A percentile compares a stretch with the other conserved stretches of the same genome.
Evolutionary conservation across 768 basidiomycete species (phyloP).

Genomic region (Nidularia pulvinata): DNA sequence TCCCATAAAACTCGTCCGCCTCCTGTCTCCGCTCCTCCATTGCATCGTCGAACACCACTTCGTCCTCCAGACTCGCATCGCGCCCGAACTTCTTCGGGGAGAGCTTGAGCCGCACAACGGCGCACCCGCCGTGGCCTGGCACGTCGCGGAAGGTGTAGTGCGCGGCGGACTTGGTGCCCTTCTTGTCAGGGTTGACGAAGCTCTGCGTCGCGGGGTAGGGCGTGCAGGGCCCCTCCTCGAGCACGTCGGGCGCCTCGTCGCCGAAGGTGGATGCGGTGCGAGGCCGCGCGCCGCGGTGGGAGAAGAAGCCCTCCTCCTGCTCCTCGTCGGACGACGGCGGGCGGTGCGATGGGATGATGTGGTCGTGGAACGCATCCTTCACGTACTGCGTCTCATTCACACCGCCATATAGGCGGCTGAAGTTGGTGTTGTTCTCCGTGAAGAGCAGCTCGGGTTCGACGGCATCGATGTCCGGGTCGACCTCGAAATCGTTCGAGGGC

Average conservation of each 20-base stretch:
- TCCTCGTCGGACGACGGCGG: conserved; percentile 49
- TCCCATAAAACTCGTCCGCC: conserved; percentile 94
- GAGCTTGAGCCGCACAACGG: conserved; percentile 92
- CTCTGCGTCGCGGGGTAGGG: conserved; percentile 49
- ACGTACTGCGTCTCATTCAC: conserved; percentile 81
- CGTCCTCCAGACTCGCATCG: conserved; percentile 84
- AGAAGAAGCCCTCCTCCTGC: conserved; percentile 42
- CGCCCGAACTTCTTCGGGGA: conserved; percentile 76
- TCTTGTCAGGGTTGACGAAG: conserved; percentile 86
- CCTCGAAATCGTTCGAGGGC: conserved; percentile 60
- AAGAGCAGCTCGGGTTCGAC: conserved; percentile 88
- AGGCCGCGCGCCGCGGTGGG: conserved; percentile 48
- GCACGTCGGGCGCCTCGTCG: conserved; percentile 29
- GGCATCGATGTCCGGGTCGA: conserved; percentile 63
- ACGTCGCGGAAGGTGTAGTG: conserved; percentile 90
- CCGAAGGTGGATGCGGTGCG: conserved; percentile 45
- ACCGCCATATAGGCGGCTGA: conserved; percentile 85
- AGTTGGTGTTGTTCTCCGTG: conserved; percentile 98
- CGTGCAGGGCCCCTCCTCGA: conserved; percentile 58
- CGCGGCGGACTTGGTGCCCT: conserved; percentile 91
- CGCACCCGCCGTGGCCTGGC: conserved; percentile 91
- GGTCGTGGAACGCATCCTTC: conserved; percentile 99
- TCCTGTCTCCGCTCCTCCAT: conserved; percentile 92
- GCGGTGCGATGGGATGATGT: conserved; percentile 88
- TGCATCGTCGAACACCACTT: conserved; percentile 83